Base-by-base conservation (phyloP, 768 basidiomycete genomes). In the Tremella yokohamensis region DNA sequence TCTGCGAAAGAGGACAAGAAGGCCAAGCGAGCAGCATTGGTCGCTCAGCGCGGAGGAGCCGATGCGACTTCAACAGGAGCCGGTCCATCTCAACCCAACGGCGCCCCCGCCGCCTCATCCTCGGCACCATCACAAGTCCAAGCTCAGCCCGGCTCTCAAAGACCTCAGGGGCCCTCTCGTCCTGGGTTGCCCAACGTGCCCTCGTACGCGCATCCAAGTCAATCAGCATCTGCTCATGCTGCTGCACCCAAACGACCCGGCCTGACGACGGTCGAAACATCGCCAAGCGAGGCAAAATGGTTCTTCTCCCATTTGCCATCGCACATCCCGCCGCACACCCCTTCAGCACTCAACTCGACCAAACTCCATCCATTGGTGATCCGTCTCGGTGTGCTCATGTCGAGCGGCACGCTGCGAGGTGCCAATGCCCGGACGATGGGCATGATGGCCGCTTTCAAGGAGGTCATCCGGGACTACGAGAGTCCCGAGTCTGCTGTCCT, bases 341-440 rank as follows among this genome's bases (percentile, higher is more conserved):
- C 71, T 11, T 37, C 58, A 45, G 68, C 72, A 3, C 42, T 65
- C 37, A 60, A 37, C 16, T 58, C 54, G 4, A 56, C 54, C 19
- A 74, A 72, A 68, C 88, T 98, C 40, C 96, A 98, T 73, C 96
- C 93, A 25, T 84, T 84, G 18, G 85, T 98, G 65, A 80, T 91
- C 57, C 82, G 87, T 52, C 84, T 97, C 8, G 93, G 89, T 9
- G 80, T 97, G 26, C 85, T 92, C 62, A 94, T 97, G 78, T 84
- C 89, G 8, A 86, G 88, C 65, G 97, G 98, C 79, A 86, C 86
- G 75, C 87, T 98, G 63, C 85, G 87, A 49, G 96, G 96, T 8
- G 89, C 92, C 13, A 98, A 99, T 76, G 94, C 96, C 6, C 82
- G 96, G 59, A 93, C 91, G 69, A 93, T 97, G 45, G 91, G 90